Evolutionary conservation across 75 land plant species (phyloP).

Genomic region (Isoetes taiwanensis): DNA sequence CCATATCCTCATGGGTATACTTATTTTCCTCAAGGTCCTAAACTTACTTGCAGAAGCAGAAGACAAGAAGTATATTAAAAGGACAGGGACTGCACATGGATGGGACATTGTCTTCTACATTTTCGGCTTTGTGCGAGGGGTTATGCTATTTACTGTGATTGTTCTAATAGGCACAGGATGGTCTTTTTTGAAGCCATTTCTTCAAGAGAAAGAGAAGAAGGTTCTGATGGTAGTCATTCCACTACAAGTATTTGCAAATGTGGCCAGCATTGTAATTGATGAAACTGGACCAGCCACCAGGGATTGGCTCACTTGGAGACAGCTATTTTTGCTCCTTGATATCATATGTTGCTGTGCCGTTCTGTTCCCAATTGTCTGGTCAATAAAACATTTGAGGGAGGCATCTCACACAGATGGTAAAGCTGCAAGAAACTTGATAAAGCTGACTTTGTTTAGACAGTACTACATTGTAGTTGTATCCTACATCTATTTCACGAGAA

Average conservation of each 20-base stretch:
- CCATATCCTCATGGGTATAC: conserved; percentile 50
- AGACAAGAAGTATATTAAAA: conserved; percentile 40
- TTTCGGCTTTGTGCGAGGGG: conserved; percentile 49
- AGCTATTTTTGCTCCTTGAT: conserved; percentile 44
- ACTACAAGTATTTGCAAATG: conserved; percentile 50
- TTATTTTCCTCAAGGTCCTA: conserved; percentile 44
- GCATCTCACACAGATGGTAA: conserved; percentile 65
- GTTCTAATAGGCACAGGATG: conserved; percentile 66
- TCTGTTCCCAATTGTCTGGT: conserved; percentile 62
- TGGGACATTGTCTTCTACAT: conserved; percentile 49
- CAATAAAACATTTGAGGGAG: conserved; percentile 46
- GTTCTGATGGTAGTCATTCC: conserved; percentile 66
- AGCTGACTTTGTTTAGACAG: conserved; percentile 52
- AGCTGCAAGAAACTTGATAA: conserved; percentile 45
- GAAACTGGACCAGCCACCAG: conserved; percentile 50
- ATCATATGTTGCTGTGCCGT: conserved; percentile 62
- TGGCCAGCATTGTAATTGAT: conserved; percentile 42
- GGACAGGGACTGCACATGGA: conserved; percentile 62
- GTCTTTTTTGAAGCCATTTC: conserved; percentile 58
- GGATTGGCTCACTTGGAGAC: conserved; percentile 53
- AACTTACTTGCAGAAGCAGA: conserved; percentile 54
- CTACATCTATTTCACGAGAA: conserved; percentile 56
- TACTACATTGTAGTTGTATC: conserved; percentile 55
- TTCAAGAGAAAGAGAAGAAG: conserved; percentile 69
- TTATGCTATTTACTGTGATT: conserved; percentile 49